Evolutionary conservation across 1,284 basidiomycete species (phyloP), one percentile per base, ranked within the genome.

Genomic region (Microbotryomycetes sp.): DNA sequence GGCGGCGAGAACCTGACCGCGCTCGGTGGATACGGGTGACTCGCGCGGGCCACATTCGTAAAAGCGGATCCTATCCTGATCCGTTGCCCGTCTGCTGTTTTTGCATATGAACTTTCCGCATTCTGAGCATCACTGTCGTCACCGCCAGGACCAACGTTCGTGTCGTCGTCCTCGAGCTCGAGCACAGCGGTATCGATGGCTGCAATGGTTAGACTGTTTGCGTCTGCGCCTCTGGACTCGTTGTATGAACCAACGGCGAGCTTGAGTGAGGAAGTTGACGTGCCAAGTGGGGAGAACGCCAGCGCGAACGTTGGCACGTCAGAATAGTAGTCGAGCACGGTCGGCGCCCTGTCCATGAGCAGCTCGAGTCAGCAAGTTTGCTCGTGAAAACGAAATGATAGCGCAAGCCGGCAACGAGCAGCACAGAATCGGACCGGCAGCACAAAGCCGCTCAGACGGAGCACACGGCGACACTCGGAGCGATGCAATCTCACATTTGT

Each of bases 21-120:
- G 7, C 88, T 90, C 6, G 87, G 87, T 9, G 89, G 89, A 76
- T 90, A 91, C 54, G 87, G 87, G 69, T 90, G 87, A 67, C 82
- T 81, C 5, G 85, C 83, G 70, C 90, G 85, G 67, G 86, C 88
- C 27, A 90, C 81, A 9, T 85, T 84, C 46, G 85, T 83, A 73
- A 91, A 91, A 76, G 72, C 66, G 26, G 57, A 48, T 5, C 53
- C 59, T 5, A 55, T 56, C 59, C 57, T 51, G 29, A 69, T 60
- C 21, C 52, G 55, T 18, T 56, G 24, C 29, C 61, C 49, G 54
- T 57, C 29, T 28, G 62, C 56, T 13, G 55, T 47, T 3, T 59
- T 46, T 18, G 52, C 47, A 48, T 55, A 50, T 11, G 50, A 52
- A 9, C 1, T 52, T 6, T 24, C 11, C 13, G 24, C 23, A 29